A percentile compares a stretch with the other conserved stretches of the same genome.
phyloP scores from a whole-genome alignment of 1,284 basidiomycete genomes.

The Cryptococcus jaspeensis region DNA sequence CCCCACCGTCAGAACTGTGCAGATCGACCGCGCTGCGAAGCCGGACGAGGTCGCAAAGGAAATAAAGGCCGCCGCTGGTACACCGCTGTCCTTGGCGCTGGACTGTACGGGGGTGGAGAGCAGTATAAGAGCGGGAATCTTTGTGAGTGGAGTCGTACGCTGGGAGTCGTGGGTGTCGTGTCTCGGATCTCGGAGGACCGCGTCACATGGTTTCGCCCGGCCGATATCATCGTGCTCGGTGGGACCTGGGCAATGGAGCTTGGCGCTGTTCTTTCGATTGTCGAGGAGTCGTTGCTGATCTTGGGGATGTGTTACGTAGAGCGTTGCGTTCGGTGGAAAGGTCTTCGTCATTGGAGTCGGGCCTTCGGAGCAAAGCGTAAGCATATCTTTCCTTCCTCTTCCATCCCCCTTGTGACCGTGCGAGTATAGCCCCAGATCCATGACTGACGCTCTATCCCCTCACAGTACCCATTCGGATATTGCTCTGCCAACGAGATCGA shows the following conservation, averaged over 20 bases:
- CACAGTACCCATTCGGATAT: constrained; percentile 55
- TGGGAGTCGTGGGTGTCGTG: too few species aligned
- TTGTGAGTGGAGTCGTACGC: too few species aligned
- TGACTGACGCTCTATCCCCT: constrained; percentile 1
- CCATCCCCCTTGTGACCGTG: neutral
- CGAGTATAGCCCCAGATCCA: neutral
- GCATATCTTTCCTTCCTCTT: constrained; percentile 6
- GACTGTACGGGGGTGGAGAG: constrained; percentile 76
- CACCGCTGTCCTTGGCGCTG: constrained; percentile 41
- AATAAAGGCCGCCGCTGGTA: constrained; percentile 47
- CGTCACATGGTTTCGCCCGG: too few species aligned
- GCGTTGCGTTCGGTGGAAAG: constrained; percentile 54
- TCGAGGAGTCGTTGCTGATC: neutral
- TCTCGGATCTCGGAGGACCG: too few species aligned
- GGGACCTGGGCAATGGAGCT: too few species aligned
- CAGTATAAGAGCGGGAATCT: constrained; percentile 78
- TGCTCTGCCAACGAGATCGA: constrained; percentile 57
- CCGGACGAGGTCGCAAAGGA: constrained; percentile 41
- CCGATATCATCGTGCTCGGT: too few species aligned
- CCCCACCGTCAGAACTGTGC: constrained; percentile 52
- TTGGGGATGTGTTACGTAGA: constrained; percentile 24
- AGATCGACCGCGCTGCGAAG: constrained; percentile 37
- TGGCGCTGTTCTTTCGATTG: too few species aligned
- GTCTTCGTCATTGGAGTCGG: constrained; percentile 60
- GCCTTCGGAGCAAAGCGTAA: constrained; percentile 49